These are phyloP conservation scores for Styphnolobium japonicum DNA, from an alignment of 306 rosid genomes.

Conservation along the genomic window DNA sequence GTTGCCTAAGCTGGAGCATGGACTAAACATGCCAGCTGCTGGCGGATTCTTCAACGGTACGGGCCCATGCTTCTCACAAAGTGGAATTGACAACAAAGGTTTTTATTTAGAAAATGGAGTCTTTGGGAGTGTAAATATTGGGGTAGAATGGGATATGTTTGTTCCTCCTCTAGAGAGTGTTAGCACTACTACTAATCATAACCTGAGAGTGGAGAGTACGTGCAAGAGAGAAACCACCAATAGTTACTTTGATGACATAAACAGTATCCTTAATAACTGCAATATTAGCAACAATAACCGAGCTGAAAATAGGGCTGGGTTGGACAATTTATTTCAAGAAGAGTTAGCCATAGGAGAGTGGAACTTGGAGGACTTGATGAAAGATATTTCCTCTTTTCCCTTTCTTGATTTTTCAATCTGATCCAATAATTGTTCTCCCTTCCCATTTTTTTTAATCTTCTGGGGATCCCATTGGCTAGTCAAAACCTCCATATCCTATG, in stretches of 20 bases:
- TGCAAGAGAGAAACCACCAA: slow-evolving; percentile 15
- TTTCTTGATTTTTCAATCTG: slow-evolving; percentile 59
- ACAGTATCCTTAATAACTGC: slow-evolving; percentile 24
- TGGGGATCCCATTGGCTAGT: neutral
- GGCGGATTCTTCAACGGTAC: slow-evolving; percentile 35
- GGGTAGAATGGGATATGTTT: slow-evolving; percentile 47
- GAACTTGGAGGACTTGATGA: slow-evolving; percentile 90
- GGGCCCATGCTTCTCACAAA: slow-evolving; percentile 40
- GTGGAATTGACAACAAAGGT: slow-evolving; percentile 8
- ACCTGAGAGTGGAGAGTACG: slow-evolving; percentile 34
- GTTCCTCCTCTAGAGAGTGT: slow-evolving; percentile 72
- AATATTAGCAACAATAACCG: slow-evolving; percentile 26
- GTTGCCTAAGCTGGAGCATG: slow-evolving; percentile 40
- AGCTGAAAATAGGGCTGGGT: slow-evolving; percentile 37
- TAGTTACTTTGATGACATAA: slow-evolving; percentile 31
- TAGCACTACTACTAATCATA: slow-evolving; percentile 21
- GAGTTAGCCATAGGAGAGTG: slow-evolving; percentile 69
- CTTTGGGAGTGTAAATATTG: slow-evolving; percentile 39
- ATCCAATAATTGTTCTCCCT: slow-evolving; percentile 17
- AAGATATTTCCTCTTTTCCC: slow-evolving; percentile 72
- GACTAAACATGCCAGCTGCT: slow-evolving; percentile 28
- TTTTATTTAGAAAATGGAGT: slow-evolving; percentile 40
- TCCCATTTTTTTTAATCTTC: neutral
- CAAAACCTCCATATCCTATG: neutral
- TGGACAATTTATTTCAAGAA: slow-evolving; percentile 56